phyloP scores from a whole-genome alignment of 2,329 filamentous ascomycete species.

The Aspergillus oerlinghausenensis region DNA sequence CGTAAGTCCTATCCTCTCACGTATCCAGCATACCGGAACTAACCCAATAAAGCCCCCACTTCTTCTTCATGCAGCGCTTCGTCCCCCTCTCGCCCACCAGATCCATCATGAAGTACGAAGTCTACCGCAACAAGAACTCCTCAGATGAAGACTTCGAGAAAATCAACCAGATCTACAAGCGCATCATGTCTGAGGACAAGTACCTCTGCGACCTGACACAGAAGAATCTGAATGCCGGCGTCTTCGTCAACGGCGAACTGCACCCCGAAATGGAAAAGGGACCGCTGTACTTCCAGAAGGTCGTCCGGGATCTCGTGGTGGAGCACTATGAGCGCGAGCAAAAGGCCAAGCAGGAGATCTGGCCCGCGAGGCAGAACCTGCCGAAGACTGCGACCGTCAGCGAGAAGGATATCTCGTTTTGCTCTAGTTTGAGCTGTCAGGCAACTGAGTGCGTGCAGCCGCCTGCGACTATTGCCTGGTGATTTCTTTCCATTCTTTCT shows the following conservation, averaged over 20 bases:
- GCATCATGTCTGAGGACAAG: conserved; percentile 62
- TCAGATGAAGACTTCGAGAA: conserved; percentile 54
- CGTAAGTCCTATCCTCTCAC: conserved; percentile 18
- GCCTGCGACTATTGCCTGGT: not conserved
- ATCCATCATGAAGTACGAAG: conserved; percentile 57
- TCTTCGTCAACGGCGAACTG: conserved; percentile 58
- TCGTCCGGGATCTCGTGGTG: conserved; percentile 46
- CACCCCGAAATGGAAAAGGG: conserved; percentile 57
- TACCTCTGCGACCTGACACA: conserved; percentile 56
- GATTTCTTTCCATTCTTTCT: not conserved
- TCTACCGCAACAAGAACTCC: conserved; percentile 58
- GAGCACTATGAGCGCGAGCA: conserved; percentile 46
- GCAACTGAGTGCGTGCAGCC: conserved; percentile 4
- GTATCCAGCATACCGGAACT: not conserved
- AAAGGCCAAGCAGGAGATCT: conserved; percentile 45
- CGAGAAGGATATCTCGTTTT: conserved; percentile 30
- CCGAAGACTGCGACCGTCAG: conserved; percentile 22
- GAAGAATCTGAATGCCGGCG: conserved; percentile 55
- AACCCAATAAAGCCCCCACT: conserved; percentile 40
- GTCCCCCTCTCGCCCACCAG: conserved; percentile 51
- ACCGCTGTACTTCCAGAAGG: conserved; percentile 52
- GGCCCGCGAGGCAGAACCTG: conserved; percentile 45
- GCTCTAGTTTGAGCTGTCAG: conserved; percentile 18
- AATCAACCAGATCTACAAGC: conserved; percentile 58
- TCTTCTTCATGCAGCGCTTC: conserved; percentile 62